These are phyloP conservation scores for Caryopteris hybrid DNA, from an alignment of 305 asterid species.

Conservation along the genomic window DNA sequence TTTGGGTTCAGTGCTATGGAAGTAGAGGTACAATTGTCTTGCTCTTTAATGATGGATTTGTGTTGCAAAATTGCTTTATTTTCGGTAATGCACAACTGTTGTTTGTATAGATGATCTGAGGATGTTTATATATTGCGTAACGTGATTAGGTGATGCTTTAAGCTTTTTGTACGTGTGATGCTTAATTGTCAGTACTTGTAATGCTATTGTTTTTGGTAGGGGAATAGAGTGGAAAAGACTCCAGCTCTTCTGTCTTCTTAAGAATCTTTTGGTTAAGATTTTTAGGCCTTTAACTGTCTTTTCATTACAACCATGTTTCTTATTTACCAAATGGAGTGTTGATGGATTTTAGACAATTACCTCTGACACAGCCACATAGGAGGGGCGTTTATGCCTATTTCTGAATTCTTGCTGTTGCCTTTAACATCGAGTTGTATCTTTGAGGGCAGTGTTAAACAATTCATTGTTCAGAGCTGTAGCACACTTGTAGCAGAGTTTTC, in stretches of 20 bases:
- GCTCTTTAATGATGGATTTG: background rate
- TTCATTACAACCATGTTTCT: background rate
- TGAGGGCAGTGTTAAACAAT: background rate
- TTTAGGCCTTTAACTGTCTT: background rate
- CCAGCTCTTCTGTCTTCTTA: background rate
- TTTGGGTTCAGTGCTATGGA: conserved; percentile 97
- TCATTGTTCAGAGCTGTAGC: background rate
- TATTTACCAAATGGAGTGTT: background rate
- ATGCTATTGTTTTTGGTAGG: background rate
- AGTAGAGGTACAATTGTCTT: conserved; percentile 60
- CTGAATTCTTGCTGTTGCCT: background rate
- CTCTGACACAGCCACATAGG: background rate
- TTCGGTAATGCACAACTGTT: background rate
- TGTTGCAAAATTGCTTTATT: background rate
- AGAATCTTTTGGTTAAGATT: too few species aligned
- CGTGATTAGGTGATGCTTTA: background rate
- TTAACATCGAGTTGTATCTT: background rate
- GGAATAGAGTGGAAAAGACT: background rate
- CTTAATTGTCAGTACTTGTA: background rate
- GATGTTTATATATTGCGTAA: background rate
- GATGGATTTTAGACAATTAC: background rate
- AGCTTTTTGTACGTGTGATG: background rate
- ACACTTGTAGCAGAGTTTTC: background rate
- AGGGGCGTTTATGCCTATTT: background rate
- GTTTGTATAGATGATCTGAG: background rate